Base-by-base conservation (phyloP, 2,329 filamentous ascomycete species). In the Alternaria metachromatica region DNA sequence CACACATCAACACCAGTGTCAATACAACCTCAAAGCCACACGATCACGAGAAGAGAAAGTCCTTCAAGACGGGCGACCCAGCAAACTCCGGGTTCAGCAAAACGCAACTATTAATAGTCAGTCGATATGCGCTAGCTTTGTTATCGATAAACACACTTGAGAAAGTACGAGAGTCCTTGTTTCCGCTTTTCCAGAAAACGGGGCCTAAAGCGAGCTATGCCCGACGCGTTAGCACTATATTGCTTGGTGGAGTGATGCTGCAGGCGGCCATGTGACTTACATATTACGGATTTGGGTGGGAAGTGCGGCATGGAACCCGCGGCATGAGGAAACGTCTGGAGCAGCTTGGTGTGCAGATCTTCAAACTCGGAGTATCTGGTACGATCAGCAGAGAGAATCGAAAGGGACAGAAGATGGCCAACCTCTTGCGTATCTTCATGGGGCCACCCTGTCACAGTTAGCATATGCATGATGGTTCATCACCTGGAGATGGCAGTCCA, bases 81-180 rank as follows among this genome's bases (percentile, higher is more conserved):
- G 94, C 92, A 76, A 97, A 97, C 79, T 97, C 94, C 0, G 95
- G 95, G 79, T 97, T 97, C 28, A 97, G 83, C 69, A 98, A 82
- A 65, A 97, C 90, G 82, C 94, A 97, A 77, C 93, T 97, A 76
- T 48, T 62, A 67, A 59, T 62, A 69, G 62, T 75, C 61, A 76
- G 72, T 58, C 68, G 65, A 75, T 64, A 60, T 67, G 37, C 66
- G 59, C 72, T 76, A 76, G 72, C 63, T 67, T 7, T 57, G 55
- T 58, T 60, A 62, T 30, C 66, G 60, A 60, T 60, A 62, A 18
- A 84, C 91, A 64, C 83, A 97, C 94, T 97, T 97, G 58, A 99
- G 83, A 78, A 98, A 99, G 78, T 98, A 97, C 76, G 93, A 90
- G 63, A 99, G 83, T 6, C 94, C 95, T 45, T 88, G 86, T 70